These are phyloP conservation scores for Cladophialophora immunda DNA, from an alignment of 2,329 filamentous ascomycete species.

Conservation along the genomic window DNA sequence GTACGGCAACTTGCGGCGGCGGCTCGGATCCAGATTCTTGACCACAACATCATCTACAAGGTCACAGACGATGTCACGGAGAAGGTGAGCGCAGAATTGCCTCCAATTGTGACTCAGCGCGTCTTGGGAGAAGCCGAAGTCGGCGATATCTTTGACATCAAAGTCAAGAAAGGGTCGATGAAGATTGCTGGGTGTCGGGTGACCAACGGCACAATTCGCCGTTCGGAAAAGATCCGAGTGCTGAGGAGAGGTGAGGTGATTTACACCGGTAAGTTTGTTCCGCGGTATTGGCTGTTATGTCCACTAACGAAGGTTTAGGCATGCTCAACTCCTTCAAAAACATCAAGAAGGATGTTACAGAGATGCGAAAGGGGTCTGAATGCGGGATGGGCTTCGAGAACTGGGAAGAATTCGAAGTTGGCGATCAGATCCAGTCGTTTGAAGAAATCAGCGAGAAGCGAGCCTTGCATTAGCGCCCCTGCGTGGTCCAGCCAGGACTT, in stretches of 20 bases:
- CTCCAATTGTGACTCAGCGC: conserved; percentile 70
- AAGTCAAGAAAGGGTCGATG: conserved; percentile 73
- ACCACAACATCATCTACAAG: conserved; percentile 74
- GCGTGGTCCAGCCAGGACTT: neutral
- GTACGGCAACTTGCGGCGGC: conserved; percentile 75
- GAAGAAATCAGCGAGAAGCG: conserved; percentile 80
- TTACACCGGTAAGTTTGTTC: conserved; percentile 76
- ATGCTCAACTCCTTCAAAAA: conserved; percentile 83
- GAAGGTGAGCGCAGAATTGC: conserved; percentile 73
- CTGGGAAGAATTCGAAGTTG: conserved; percentile 79
- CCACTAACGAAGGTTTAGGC: conserved; percentile 60
- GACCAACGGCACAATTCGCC: conserved; percentile 77
- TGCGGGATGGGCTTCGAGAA: conserved; percentile 86
- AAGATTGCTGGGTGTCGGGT: conserved; percentile 89
- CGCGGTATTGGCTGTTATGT: conserved; percentile 8
- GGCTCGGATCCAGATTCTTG: conserved; percentile 77
- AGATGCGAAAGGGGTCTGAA: conserved; percentile 92
- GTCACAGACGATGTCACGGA: conserved; percentile 60
- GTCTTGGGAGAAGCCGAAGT: conserved; percentile 91
- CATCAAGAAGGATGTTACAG: conserved; percentile 86
- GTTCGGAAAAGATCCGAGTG: conserved; percentile 73
- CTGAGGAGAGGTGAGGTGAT: conserved; percentile 74
- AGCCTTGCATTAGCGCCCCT: conserved; percentile 46
- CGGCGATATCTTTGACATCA: conserved; percentile 83
- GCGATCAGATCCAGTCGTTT: conserved; percentile 88